Base-by-base conservation (phyloP, 108 stramenopile species). In the Conticribra guillardii region DNA sequence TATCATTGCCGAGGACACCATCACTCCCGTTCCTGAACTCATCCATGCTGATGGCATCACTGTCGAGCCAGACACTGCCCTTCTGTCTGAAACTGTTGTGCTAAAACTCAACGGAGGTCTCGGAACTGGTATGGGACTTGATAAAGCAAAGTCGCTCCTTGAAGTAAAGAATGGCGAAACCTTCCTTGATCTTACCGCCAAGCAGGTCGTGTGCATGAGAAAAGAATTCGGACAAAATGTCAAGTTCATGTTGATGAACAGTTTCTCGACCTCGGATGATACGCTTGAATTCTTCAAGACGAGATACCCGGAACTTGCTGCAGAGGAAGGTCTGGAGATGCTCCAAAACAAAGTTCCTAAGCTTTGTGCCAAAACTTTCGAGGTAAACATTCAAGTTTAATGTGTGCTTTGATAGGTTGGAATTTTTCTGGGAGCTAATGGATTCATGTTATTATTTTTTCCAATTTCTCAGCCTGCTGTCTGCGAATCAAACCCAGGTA, bases 161-260 rank as follows among this genome's bases (percentile, higher is more conserved):
- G 92, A 91, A 58, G 98, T 99, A 51, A 98, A 99, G 87, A 95
- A 92, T 33, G 91, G 89, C 22, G 96, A 98, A 67, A 99, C 97
- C 46, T 99, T 99, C 83, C 82, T 99, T 55, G 99, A 99, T 73
- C 82, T 99, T 81, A 98, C 98, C 18, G 99, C 98, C 66, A 97
- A 99, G 82, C 99, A 99, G 80, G 96, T 99, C 69, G 85, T 96
- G 33, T 78, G 87, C 46, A 97, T 99, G 97, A 85, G 97, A 27
- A 70, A 96, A 64, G 85, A 91, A 26, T 96, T 95, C 54, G 88
- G 91, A 48, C 81, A 84, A 62, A 86, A 98, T 49, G 97, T 99
- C 62, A 96, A 95, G 57, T 98, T 99, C 80, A 98, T 99, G 93
- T 89, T 99, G 50, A 99, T 99, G 99, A 99, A 99, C 86, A 96